These are phyloP conservation scores for Cryptococcus deneoformans DNA, from an alignment of 1,284 basidiomycete genomes.

Conservation along the genomic window DNA sequence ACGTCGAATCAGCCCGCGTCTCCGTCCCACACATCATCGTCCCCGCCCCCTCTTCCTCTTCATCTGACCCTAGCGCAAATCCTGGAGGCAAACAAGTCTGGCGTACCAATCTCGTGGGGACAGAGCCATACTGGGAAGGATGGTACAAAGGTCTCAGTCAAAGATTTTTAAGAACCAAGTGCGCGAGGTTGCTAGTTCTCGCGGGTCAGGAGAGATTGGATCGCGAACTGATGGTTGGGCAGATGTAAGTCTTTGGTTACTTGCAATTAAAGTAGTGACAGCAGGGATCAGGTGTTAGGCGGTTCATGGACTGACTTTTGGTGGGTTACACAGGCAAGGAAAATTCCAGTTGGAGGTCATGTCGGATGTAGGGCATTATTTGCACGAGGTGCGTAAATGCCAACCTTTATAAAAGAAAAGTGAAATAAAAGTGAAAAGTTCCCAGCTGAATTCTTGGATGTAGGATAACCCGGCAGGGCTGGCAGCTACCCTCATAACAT, in stretches of 20 bases:
- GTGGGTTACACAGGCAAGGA: conserved; percentile 57
- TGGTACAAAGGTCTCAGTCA: conserved; percentile 86
- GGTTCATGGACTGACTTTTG: not conserved
- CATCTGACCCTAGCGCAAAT: conserved; percentile 18
- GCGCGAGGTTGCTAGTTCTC: conserved; percentile 81
- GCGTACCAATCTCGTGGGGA: conserved; percentile 79
- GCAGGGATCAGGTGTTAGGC: too few species aligned
- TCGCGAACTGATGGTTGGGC: conserved; percentile 92
- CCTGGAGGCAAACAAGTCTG: conserved; percentile 55
- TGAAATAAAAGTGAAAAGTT: not conserved
- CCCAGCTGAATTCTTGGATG: not conserved
- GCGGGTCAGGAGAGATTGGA: conserved; percentile 93
- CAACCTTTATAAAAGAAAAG: not conserved
- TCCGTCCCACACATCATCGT: conserved; percentile 75
- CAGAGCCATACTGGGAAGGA: conserved; percentile 88
- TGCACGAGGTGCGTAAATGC: conserved; percentile 67
- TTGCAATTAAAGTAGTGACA: not conserved
- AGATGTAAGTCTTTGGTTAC: conserved; percentile 61
- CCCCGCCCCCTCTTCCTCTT: conserved; percentile 44
- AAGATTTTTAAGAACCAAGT: conserved; percentile 69
- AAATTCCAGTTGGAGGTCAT: conserved; percentile 94
- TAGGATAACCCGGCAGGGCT: conserved; percentile 80
- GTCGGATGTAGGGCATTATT: conserved; percentile 81
- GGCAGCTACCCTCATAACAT: conserved; percentile 77
- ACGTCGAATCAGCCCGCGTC: conserved; percentile 72